Evolutionary conservation across 805 yeast species (phyloP), one percentile per base, ranked within the genome.

Genomic region (Nakazawaea wickerhamii): DNA sequence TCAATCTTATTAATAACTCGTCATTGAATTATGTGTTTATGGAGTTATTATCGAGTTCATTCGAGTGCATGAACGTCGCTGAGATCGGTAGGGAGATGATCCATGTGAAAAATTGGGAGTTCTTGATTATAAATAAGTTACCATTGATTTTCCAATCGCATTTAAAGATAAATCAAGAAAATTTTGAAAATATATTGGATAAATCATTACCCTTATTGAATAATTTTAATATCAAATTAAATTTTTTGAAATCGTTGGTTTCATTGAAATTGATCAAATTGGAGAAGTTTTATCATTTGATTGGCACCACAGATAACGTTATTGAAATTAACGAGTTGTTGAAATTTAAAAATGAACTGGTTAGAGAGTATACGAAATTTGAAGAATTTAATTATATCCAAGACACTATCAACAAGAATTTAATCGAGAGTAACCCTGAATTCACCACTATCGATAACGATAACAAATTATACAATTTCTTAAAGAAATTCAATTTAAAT

Each of bases 401-500:
- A 8, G 43, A 47, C 6, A 56, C 57, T 18, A 41, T 71, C 18
- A 45, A 47, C 7, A 48, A 58, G 33, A 51, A 58, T 1, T 49
- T 69, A 10, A 38, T 57, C 25, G 70, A 67, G 28, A 63, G 66
- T 7, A 65, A 72, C 41, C 71, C 73, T 14, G 81, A 76, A 44
- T 69, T 72, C 48, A 65, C 65, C 2, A 58, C 75, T 0, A 58
- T 69, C 22, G 73, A 81, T 36, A 79, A 74, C 45, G 75, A 86
- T 7, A 38, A 43, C 40, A 38, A 38, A 55, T 84, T 57, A 43
- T 68, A 47, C 67, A 72, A 51, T 60, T 83, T 61, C 44, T 84
- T 46, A 53, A 58, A 43, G 50, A 69, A 56, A 4, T 34, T 43
- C 43, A 34, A 38, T 18, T 63, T 83, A 62, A 60, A 63, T 14